Percentiles rank a stretch among this genome's conserved stretches.
Conservation (phyloP, 176 grass and related monocot species). For the Zoysia pacifica region DNA sequence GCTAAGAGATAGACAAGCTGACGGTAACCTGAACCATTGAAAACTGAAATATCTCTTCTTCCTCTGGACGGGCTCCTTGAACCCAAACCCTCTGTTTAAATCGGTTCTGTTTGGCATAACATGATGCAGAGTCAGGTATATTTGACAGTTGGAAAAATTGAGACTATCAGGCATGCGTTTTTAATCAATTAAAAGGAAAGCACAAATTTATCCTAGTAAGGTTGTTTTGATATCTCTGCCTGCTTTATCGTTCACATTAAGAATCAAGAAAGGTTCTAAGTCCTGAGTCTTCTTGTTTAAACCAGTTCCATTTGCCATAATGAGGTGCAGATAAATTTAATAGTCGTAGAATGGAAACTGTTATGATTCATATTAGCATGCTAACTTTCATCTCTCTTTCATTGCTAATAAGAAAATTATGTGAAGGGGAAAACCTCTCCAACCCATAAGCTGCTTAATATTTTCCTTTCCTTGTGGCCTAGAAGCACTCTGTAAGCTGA, state of each 20-base stretch:
- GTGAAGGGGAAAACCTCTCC: slow-evolving; percentile 57
- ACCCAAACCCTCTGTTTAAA: slow-evolving; percentile 83
- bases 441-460: slow-evolving; percentile 86
- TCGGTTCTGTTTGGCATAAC: slow-evolving; percentile 52
- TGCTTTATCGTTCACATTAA: neutral
- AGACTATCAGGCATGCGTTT: neutral
- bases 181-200: neutral
- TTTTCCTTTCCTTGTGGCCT: slow-evolving; percentile 76
- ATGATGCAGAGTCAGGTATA: neutral
- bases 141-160: neutral
- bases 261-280: neutral
- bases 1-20: slow-evolving; percentile 3
- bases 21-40: slow-evolving; percentile 89
- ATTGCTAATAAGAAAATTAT: neutral
- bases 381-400: neutral
- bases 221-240: neutral
- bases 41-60: slow-evolving; percentile 86
- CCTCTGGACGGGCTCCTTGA: slow-evolving; percentile 78
- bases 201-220: no score
- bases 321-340: neutral
- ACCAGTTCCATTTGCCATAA: neutral
- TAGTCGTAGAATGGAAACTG: neutral
- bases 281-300: neutral
- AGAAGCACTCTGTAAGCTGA: slow-evolving; percentile 75
- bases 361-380: neutral